Evolutionary conservation across 805 yeast species (phyloP).

Genomic region (Hanseniaspora mollemarum): DNA sequence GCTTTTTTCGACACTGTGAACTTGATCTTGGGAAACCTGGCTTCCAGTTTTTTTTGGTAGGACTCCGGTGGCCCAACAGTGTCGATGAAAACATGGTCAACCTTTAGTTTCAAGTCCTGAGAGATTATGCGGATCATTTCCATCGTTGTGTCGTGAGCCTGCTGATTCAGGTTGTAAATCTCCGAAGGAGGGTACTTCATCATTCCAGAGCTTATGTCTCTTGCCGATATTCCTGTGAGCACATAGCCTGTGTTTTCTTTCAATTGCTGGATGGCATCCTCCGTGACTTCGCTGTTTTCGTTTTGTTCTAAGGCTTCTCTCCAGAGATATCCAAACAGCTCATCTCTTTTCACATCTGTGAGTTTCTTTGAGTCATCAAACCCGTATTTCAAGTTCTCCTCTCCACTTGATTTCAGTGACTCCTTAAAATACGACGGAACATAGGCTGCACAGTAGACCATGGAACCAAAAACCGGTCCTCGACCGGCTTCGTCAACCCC

Average conservation of each 20-base stretch:
- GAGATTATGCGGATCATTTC: conserved; percentile 56
- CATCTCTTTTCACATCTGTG: conserved; percentile 57
- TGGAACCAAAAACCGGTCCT: conserved; percentile 95
- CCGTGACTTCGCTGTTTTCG: conserved; percentile 18
- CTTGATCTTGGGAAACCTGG: conserved; percentile 54
- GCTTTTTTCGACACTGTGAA: conserved; percentile 90
- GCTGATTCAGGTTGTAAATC: conserved; percentile 68
- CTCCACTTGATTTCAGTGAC: conserved; percentile 32
- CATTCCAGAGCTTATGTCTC: conserved; percentile 85
- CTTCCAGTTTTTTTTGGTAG: conserved; percentile 64
- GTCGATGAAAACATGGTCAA: conserved; percentile 73
- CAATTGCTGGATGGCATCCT: conserved; percentile 18
- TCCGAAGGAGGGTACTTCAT: conserved; percentile 45
- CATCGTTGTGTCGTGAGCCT: conserved; percentile 92
- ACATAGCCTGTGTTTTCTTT: conserved; percentile 61
- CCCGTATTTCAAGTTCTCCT: conserved; percentile 49
- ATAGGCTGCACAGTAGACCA: conserved; percentile 90
- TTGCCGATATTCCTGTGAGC: conserved; percentile 70
- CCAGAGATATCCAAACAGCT: conserved; percentile 50
- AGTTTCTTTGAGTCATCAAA: conserved; percentile 90
- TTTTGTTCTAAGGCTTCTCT: conserved; percentile 29
- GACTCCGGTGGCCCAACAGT: conserved; percentile 92
- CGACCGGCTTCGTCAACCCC: conserved; percentile 99
- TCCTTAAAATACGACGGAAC: conserved; percentile 29
- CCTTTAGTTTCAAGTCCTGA: conserved; percentile 43